Conservation (phyloP, 2,329 filamentous ascomycete genomes). For the Neocatenulostroma microsporum region DNA sequence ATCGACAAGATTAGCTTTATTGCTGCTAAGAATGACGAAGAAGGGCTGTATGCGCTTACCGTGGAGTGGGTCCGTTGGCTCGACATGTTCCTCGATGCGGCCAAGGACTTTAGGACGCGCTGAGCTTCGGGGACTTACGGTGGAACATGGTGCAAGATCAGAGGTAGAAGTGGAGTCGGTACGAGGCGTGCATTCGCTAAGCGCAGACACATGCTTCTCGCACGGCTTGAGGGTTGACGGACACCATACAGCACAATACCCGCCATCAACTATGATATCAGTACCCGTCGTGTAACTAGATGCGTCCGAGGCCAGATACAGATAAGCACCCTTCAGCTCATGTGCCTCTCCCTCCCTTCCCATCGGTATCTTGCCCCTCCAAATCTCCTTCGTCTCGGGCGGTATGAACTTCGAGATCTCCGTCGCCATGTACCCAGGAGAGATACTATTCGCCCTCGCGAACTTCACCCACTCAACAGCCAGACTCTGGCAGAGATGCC, state of each 20-base stretch:
- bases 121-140: too few species aligned
- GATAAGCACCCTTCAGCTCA: constrained; percentile 75
- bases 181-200: too few species aligned
- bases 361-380: constrained; percentile 75
- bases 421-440: constrained; percentile 68
- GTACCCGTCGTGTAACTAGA: constrained; percentile 70
- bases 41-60: too few species aligned
- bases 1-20: too few species aligned
- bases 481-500: constrained; percentile 53
- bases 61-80: too few species aligned
- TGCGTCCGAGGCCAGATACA: constrained; percentile 75
- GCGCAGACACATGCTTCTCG: background rate
- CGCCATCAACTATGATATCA: constrained; percentile 63
- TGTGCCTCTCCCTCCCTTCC: constrained; percentile 63
- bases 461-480: constrained; percentile 72
- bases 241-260: constrained; percentile 46
- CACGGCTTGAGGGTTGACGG: background rate
- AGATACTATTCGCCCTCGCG: constrained; percentile 64
- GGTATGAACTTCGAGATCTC: constrained; percentile 62
- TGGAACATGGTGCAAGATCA: background rate
- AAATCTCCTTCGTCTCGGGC: constrained; percentile 60
- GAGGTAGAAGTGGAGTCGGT: too few species aligned
- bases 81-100: too few species aligned
- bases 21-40: too few species aligned
- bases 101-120: background rate